A percentile compares a stretch with the other conserved stretches of the same genome.
Conservation (phyloP, 768 basidiomycete species). For the Rossbeevera mucosa region DNA sequence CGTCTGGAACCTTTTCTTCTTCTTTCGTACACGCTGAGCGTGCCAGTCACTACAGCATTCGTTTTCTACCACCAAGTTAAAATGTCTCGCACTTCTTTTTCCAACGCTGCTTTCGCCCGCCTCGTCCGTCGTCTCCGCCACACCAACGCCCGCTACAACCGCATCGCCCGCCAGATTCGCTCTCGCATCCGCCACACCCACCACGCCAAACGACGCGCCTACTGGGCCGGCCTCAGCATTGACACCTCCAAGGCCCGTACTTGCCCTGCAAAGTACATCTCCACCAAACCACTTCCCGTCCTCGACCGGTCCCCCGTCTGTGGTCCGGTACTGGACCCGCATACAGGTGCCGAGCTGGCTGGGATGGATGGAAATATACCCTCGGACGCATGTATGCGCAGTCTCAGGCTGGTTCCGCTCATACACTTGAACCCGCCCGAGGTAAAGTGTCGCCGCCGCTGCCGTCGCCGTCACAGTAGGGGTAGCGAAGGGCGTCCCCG, state of each 20-base stretch:
- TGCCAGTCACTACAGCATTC: conserved; percentile 16
- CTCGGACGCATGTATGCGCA: conserved; percentile 13
- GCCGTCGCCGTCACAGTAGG: neutral
- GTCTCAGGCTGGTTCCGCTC: neutral
- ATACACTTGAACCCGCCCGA: conserved; percentile 12
- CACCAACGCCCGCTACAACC: conserved; percentile 41
- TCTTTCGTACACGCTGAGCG: conserved; percentile 8
- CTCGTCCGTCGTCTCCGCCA: conserved; percentile 40
- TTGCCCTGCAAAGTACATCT: conserved; percentile 38
- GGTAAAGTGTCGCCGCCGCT: conserved; percentile 1
- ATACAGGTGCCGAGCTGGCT: neutral
- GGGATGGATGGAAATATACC: too few species aligned
- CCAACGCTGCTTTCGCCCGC: conserved; percentile 30
- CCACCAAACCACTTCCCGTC: conserved; percentile 16
- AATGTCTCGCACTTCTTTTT: conserved; percentile 26
- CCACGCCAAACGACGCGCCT: conserved; percentile 47
- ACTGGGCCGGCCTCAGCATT: conserved; percentile 39
- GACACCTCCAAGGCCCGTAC: conserved; percentile 39
- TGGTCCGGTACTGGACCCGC: conserved; percentile 21
- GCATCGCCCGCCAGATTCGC: conserved; percentile 39
- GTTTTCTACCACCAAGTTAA: conserved; percentile 5
- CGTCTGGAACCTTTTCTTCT: conserved; percentile 12
- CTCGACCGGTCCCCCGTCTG: conserved; percentile 33
- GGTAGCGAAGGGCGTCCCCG: conserved; percentile 1
- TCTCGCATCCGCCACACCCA: conserved; percentile 33